Evolutionary conservation across 2,329 filamentous ascomycete species (phyloP), one percentile per base, ranked within the genome.

Genomic region (Sodiomyces alkalinus): DNA sequence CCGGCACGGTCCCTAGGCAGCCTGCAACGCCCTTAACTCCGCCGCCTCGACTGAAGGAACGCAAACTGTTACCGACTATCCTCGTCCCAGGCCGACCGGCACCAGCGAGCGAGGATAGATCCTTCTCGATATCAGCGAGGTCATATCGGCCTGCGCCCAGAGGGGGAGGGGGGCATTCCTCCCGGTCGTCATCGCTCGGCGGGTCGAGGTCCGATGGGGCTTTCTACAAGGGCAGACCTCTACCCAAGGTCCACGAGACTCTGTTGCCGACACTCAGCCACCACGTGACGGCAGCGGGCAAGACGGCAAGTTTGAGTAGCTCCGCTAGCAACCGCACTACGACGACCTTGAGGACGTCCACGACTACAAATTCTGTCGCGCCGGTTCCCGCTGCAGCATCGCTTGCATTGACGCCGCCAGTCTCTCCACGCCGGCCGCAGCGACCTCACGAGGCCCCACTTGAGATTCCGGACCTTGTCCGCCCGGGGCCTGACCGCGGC

Each of bases 41-140:
- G 1, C 64, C 64, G 1, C 54, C 55, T 2, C 55, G 61, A 12
- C 52, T 68, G 2, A 51, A 56, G 28, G 60, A 66, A 28, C 53
- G 62, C 5, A 55, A 45, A 19, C 50, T 60, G 26, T 51, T 67
- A 12, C 47, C 56, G 2, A 47, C 52, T 7, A 17, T 26, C 6
- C 6, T 17, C 2, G 24, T 15, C 9, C 24, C 27, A 5, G n/a
- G 6, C 6, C 23, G 14, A 17, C 11, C 7, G 2, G 11, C n/a
- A n/a, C 23, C 14, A 17, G 14, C 14, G 23, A 20, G 13, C 3
- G 22, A 26, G 4, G 13, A 25, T 2, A 19, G 17, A 6, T 22
- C 16, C 13, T 6, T 22, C 8, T 26, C 31, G 13, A 26, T 31
- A 10, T 18, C 27, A 14, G 19, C n/a, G n/a, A n/a, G 18, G 4